phyloP scores from a whole-genome alignment of 75 land plant genomes.

The Selaginella moellendorffii region DNA sequence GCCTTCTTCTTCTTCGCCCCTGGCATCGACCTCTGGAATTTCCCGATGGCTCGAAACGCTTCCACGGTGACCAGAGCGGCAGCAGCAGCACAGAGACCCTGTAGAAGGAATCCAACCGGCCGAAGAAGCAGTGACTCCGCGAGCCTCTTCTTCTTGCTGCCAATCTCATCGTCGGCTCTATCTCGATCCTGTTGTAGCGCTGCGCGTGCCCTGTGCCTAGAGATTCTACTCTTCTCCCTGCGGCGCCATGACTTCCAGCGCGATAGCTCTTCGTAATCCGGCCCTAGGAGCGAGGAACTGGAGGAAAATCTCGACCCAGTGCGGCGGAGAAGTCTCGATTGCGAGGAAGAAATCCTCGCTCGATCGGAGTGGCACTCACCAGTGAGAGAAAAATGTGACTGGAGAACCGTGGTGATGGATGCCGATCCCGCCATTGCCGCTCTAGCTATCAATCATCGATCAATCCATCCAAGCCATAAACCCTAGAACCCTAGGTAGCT shows the following conservation, averaged over 20 bases:
- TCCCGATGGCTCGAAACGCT: background rate
- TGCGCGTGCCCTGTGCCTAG: background rate
- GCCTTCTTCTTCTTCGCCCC: background rate
- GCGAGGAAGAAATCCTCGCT: too few species aligned
- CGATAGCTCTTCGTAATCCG: background rate
- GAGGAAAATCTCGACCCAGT: background rate
- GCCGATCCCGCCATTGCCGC: too few species aligned
- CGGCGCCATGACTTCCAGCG: background rate
- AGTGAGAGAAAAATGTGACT: too few species aligned
- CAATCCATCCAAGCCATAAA: too few species aligned
- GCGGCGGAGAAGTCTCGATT: too few species aligned
- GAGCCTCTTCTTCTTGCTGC: background rate
- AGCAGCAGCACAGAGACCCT: background rate
- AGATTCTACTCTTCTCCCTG: background rate
- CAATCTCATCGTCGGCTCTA: background rate
- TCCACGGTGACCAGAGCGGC: background rate
- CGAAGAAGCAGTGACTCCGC: background rate
- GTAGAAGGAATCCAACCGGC: background rate
- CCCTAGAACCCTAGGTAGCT: too few species aligned
- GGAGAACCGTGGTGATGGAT: too few species aligned
- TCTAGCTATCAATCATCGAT: too few species aligned
- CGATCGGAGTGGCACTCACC: too few species aligned
- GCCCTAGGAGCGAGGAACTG: background rate
- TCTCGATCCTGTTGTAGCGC: too few species aligned
- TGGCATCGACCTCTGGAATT: background rate